These are phyloP conservation scores for Syzygium syzygioides DNA, from an alignment of 441 rosid species.

Conservation along the genomic window DNA sequence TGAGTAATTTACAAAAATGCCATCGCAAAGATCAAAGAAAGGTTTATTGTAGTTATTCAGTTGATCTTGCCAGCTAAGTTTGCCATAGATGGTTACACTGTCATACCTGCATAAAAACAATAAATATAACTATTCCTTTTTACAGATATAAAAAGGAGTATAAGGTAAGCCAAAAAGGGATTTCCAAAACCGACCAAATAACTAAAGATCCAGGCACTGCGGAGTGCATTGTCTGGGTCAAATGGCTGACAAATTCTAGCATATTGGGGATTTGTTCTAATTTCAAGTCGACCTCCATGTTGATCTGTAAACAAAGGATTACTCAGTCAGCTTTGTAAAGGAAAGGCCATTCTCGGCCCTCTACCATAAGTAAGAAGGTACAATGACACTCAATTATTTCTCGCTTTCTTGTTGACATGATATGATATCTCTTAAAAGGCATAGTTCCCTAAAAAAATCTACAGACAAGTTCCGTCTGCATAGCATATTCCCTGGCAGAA, in stretches of 20 bases:
- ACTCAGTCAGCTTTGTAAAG: conserved; percentile 10
- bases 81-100: conserved; percentile 54
- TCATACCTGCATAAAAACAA: conserved; percentile 56
- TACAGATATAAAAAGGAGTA: not conserved
- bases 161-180: not conserved
- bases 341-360: not conserved
- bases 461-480: not conserved
- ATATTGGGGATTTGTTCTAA: conserved; percentile 40
- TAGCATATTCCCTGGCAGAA: not conserved
- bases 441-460: not conserved
- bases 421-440: not conserved
- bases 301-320: conserved; percentile 40
- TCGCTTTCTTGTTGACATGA: not conserved
- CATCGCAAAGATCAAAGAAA: conserved; percentile 81
- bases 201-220: conserved; percentile 63
- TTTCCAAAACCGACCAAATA: conserved; percentile 48
- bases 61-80: conserved; percentile 65
- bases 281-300: conserved; percentile 56
- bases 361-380: not conserved
- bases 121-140: not conserved
- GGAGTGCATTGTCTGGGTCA: conserved; percentile 62
- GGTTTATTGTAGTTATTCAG: conserved; percentile 64
- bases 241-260: conserved; percentile 60
- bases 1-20: conserved; percentile 67
- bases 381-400: not conserved